These are phyloP conservation scores for Erucastrum elatum DNA, from an alignment of 345 rosid species.

Conservation along the genomic window DNA sequence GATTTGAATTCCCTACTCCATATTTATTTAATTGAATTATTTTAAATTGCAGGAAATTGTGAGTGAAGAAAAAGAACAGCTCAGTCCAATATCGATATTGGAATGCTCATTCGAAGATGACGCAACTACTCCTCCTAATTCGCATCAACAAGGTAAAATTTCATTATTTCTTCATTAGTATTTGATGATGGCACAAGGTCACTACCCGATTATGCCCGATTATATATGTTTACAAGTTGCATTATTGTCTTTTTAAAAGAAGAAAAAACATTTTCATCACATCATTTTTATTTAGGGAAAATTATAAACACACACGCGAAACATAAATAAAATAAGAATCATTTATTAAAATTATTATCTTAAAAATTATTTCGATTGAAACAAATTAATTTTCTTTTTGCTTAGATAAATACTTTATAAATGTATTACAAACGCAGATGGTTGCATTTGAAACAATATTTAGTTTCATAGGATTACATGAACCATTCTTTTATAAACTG, in stretches of 20 bases:
- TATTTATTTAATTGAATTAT: not conserved
- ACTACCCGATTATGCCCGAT: not conserved
- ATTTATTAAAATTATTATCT: no score
- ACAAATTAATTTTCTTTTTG: no score
- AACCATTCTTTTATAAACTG: not conserved
- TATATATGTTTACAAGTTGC: not conserved
- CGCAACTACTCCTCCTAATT: not conserved
- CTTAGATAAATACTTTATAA: no score
- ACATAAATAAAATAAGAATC: no score
- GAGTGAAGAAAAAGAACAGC: conserved; percentile 65
- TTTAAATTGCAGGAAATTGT: conserved; percentile 45
- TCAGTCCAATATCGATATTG: conserved; percentile 77
- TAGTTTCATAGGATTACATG: no score
- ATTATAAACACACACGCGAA: not conserved
- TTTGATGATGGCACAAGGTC: not conserved
- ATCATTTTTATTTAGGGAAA: not conserved
- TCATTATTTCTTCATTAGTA: not conserved
- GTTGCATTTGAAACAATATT: no score
- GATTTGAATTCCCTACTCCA: no score
- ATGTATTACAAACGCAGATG: not conserved
- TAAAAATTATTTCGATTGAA: no score
- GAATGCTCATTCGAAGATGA: conserved; percentile 58
- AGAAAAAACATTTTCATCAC: not conserved
- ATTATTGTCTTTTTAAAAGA: not conserved
- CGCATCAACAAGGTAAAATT: conserved; percentile 13